Evolutionary conservation across 768 basidiomycete species (phyloP), one percentile per base, ranked within the genome.

Genomic region (Leccinum boreale): DNA sequence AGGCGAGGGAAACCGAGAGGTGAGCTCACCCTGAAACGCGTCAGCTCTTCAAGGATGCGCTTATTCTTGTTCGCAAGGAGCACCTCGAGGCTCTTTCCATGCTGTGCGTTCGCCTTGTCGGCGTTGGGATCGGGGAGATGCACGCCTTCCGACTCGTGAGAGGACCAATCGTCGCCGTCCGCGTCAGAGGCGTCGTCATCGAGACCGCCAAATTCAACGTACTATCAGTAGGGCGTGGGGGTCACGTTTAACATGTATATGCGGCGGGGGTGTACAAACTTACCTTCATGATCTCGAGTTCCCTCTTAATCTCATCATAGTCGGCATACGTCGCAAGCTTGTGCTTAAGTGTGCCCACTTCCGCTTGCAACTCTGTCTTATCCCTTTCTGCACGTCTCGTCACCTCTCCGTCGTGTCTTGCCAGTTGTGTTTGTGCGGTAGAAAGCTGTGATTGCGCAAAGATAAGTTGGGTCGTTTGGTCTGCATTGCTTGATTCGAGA

Each of bases 281-380:
- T 50, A 92, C 97, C 85, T 99, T 98, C 92, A 98, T 92, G 62
- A 99, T 98, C 68, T 94, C 94, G 28, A 99, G 80, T 71, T 99
- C 97, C 26, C 97, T 87, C 77, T 98, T 98, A 68, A 98, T 86
- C 75, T 98, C 95, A 66, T 98, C 96, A 66, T 99, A 98, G 72
- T 99, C 94, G 15, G 72, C 72, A 59, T 88, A 91, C 62, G 83
- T 84, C 65, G 83, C 85, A 36, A 98, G 75, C 62, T 85, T 86
- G 33, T 76, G 73, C 68, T 82, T 86, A 2, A 95, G 77, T 50
- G 79, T 79, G 15, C 89, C 87, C 5, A 88, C 76, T 73, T 97
- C 94, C 3, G 70, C 70, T 4, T 70, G 74, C 85, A 91, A 56
- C 29, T 70, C 59, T 14, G 44, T 33, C 14, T 28, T 60, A 28